Conservation (phyloP, 108 stramenopile species). For the Craspedostauros australis region DNA sequence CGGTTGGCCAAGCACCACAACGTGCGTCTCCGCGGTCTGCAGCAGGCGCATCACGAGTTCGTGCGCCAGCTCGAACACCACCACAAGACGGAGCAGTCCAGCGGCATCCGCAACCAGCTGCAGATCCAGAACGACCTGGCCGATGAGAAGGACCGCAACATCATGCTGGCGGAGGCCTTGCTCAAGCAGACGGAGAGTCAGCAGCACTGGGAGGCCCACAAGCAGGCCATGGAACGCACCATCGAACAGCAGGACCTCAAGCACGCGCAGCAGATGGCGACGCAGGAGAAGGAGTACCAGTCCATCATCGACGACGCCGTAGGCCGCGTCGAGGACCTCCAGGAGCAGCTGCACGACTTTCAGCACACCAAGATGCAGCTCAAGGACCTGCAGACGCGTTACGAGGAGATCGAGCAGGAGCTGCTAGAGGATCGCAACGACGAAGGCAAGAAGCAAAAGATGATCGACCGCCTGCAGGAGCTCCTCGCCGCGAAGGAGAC, state of each 20-base stretch:
- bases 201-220: not conserved
- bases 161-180: conserved; percentile 8
- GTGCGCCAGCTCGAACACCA: conserved; percentile 11
- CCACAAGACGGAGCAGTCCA: conserved; percentile 2
- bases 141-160: conserved; percentile 25
- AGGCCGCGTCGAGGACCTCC: not conserved
- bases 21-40: not conserved
- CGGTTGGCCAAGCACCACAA: not conserved
- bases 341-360: not conserved
- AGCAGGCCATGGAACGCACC: not conserved
- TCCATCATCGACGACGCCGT: not conserved
- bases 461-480: conserved; percentile 14
- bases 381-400: conserved; percentile 1
- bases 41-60: conserved; percentile 16
- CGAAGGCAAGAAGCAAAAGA: not conserved
- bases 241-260: not conserved
- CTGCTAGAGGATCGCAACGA: not conserved
- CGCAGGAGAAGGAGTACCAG: not conserved
- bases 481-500: conserved; percentile 14
- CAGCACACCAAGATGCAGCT: not conserved
- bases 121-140: conserved; percentile 15
- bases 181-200: conserved; percentile 2
- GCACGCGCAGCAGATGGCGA: not conserved
- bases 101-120: conserved; percentile 5
- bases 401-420: not conserved